Evolutionary conservation across 768 basidiomycete species (phyloP), one percentile per base, ranked within the genome.

Genomic region (Hydnomerulius pinastri): DNA sequence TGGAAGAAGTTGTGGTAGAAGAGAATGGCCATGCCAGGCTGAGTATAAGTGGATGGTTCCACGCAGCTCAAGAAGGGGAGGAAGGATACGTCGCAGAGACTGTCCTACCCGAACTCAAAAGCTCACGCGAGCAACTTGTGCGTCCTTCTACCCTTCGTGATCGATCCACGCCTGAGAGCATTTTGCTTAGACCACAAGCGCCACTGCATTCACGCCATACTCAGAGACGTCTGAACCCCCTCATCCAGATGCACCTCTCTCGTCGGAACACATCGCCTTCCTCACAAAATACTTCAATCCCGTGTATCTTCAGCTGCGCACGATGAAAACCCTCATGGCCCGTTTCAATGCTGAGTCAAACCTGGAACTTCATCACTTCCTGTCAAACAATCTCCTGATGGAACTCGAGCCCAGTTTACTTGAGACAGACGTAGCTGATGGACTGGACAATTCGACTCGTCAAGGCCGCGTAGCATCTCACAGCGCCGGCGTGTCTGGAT

Each of bases 31-130:
- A 83, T 37, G 79, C 87, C 59, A 75, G 96, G 29, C 70, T 98
- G 59, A 92, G 90, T 56, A 90, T 98, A 60, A 93, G 90, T 59
- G 96, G 96, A 6, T 98, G 96, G 96, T 98, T 98, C 73, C 96
- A 98, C 65, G 84, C 86, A 20, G 87, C 92, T 0, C 85, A 96
- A 62, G 85, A 88, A 55, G 92, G 90, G 10, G 96, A 98, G 66
- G 89, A 93, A 32, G 94, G 91, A 0, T 92, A 91, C 61, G 76
- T 81, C 40, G 71, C 76, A 0, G 83, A 85, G 37, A 52, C 70
- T 11, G 63, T 62, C 13, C 62, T 68, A 32, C 67, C 63, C 24
- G 75, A 79, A 43, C 57, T 77, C 27, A 87, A 90, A 69, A 92
- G 86, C 67, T 95, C 93, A 4, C 79, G 95, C 48, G 90, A 95